Conservation (phyloP, 306 rosid genomes). For the Castanea crenata region DNA sequence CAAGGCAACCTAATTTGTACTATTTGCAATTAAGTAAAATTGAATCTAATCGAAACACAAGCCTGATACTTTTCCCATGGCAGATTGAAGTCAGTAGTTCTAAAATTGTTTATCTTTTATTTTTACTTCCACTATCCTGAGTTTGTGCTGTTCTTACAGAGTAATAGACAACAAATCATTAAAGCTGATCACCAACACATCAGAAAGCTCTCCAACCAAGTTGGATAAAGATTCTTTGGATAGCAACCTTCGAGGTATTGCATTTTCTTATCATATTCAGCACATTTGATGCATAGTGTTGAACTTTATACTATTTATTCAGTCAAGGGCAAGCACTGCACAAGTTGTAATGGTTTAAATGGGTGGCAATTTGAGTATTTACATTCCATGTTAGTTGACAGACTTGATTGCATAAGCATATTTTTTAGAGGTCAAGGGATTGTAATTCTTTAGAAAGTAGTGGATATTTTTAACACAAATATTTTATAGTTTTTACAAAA, state of each 20-base stretch:
- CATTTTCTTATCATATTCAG: conserved; percentile 16
- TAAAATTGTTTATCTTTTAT: not conserved
- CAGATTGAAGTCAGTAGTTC: not conserved
- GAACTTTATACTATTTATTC: not conserved
- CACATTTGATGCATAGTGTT: conserved; percentile 10
- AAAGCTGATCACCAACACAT: conserved; percentile 70
- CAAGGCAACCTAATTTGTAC: not conserved
- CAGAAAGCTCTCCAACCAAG: conserved; percentile 63
- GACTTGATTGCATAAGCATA: too few species aligned
- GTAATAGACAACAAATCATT: conserved; percentile 90
- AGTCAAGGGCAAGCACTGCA: not conserved
- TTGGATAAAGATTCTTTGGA: conserved; percentile 52
- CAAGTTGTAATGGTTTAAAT: not conserved
- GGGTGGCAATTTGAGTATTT: too few species aligned
- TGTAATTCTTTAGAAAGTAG: too few species aligned
- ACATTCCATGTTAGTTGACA: too few species aligned
- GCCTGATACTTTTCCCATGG: not conserved
- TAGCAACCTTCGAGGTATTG: conserved; percentile 74
- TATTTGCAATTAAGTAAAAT: not conserved
- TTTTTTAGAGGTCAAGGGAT: too few species aligned
- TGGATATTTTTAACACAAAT: too few species aligned
- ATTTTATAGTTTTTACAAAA: too few species aligned
- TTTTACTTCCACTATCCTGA: conserved; percentile 23
- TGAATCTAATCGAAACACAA: not conserved
- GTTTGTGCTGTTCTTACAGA: conserved; percentile 46